phyloP scores from a whole-genome alignment of 257 asterid species.

The Fraxinus excelsior region DNA sequence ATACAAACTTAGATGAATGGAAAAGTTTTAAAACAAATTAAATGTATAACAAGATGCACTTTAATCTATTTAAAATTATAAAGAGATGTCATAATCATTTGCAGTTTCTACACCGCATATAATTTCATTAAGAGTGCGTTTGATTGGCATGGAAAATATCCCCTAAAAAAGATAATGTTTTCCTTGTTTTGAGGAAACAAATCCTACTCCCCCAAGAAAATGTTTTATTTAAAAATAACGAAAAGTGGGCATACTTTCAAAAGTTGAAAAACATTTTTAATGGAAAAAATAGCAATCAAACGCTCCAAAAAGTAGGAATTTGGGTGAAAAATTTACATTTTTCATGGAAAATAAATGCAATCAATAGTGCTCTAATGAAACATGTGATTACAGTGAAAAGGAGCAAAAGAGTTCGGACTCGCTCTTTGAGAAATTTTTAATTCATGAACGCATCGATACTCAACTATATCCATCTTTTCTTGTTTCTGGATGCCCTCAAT shows the following conservation, averaged over 20 bases:
- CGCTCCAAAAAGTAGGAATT: no score
- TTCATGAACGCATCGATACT: neutral
- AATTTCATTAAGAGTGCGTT: neutral
- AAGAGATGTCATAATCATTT: neutral
- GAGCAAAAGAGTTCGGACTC: neutral
- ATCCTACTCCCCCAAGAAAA: no score
- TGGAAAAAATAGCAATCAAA: no score
- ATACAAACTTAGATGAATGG: neutral
- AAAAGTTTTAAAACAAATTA: neutral
- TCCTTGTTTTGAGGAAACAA: no score
- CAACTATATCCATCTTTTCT: neutral
- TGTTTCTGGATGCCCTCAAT: neutral
- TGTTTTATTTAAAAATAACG: no score
- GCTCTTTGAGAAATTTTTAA: neutral
- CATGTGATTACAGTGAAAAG: neutral
- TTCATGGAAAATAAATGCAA: no score
- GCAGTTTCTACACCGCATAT: neutral
- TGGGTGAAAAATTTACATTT: no score
- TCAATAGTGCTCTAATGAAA: neutral
- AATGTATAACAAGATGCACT: neutral
- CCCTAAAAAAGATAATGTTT: no score
- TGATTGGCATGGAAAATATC: no score
- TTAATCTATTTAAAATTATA: no score
- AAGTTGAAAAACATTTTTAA: no score
- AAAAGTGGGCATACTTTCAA: no score